These are phyloP conservation scores for Ceratocystis papillata DNA, from an alignment of 2,329 filamentous ascomycete species.

Conservation along the genomic window DNA sequence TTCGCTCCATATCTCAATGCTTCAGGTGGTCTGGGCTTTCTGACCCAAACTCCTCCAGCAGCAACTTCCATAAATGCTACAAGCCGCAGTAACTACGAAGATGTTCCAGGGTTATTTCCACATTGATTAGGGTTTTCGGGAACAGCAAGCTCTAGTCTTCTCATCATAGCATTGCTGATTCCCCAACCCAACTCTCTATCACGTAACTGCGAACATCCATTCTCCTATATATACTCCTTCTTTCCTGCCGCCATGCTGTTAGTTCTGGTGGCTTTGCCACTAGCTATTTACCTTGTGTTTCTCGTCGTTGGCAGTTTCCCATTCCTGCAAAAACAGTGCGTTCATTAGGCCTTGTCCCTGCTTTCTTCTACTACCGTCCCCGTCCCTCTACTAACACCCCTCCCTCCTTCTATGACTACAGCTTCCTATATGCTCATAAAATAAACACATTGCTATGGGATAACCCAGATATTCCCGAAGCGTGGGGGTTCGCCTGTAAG, in stretches of 20 bases:
- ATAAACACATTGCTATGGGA: constrained; percentile 62
- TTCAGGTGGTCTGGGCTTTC: background rate
- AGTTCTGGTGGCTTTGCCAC: constrained; percentile 15
- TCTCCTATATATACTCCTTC: background rate
- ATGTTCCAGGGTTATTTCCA: too few relatives aligned
- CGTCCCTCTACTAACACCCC: background rate
- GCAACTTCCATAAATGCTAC: background rate
- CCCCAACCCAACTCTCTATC: background rate
- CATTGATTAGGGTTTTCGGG: too few relatives aligned
- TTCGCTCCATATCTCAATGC: background rate
- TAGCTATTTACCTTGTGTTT: constrained; percentile 53
- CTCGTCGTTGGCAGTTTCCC: constrained; percentile 57
- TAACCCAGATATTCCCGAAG: constrained; percentile 64
- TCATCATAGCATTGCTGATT: background rate
- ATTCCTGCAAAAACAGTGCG: constrained; percentile 70
- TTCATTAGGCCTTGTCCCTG: background rate
- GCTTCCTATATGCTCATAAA: constrained; percentile 74
- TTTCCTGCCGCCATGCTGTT: constrained; percentile 5
- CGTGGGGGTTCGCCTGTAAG: constrained; percentile 74
- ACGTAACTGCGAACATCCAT: background rate
- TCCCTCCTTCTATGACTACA: constrained; percentile 43
- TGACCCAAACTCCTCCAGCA: background rate
- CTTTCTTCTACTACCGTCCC: too few relatives aligned
- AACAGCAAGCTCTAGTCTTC: too few relatives aligned
- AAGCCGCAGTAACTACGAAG: background rate